Evolutionary conservation across 306 rosid genomes (phyloP).

Genomic region (Inga laurina): DNA sequence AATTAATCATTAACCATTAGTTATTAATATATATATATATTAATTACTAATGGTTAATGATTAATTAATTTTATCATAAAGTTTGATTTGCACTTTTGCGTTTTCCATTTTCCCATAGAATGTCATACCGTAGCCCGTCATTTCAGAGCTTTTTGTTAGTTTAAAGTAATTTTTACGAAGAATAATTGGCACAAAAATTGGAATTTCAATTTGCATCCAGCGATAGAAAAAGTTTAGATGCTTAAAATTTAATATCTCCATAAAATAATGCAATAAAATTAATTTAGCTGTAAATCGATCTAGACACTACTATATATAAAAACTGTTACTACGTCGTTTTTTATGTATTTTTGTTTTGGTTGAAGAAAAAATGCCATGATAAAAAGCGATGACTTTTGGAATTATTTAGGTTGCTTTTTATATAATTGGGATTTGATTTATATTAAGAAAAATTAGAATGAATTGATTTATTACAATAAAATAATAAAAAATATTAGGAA

Average conservation of each 20-base stretch:
- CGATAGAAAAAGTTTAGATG: background rate
- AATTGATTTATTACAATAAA: background rate
- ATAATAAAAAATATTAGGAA: too few relatives aligned
- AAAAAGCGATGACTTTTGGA: too few relatives aligned
- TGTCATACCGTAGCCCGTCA: background rate
- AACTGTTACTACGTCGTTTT: too few relatives aligned
- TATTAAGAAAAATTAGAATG: background rate
- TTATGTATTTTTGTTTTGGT: too few relatives aligned
- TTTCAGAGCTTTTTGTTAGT: background rate
- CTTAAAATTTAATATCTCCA: background rate
- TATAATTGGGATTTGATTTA: too few relatives aligned
- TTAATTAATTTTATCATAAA: background rate
- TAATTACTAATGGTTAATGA: background rate
- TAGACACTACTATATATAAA: background rate
- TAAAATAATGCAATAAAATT: background rate
- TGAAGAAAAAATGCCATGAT: too few relatives aligned
- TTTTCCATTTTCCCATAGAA: background rate
- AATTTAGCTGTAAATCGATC: background rate
- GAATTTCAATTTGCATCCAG: background rate
- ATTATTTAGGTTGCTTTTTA: too few relatives aligned
- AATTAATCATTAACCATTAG: too few relatives aligned
- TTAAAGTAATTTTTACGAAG: background rate
- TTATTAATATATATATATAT: background rate
- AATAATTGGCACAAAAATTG: background rate
- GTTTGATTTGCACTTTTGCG: background rate